Evolutionary conservation across 2,329 filamentous ascomycete genomes (phyloP).

Genomic region (Amylocarpus encephaloides): DNA sequence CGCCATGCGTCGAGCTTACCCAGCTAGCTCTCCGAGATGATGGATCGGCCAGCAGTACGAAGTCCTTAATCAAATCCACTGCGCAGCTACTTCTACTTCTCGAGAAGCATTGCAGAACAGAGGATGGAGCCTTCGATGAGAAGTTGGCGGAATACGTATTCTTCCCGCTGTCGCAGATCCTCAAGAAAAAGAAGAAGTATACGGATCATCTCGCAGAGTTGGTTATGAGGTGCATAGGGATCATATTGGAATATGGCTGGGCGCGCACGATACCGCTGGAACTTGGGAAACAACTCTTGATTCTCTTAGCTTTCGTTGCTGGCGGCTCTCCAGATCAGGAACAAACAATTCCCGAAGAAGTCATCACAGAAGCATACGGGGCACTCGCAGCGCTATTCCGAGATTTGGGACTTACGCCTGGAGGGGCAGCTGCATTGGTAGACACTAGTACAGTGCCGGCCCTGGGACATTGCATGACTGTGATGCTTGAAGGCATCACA

Average conservation of each 20-base stretch:
- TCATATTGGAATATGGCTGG: slow-evolving; percentile 77
- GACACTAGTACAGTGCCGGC: slow-evolving; percentile 62
- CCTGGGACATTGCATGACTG: slow-evolving; percentile 74
- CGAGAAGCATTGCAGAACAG: slow-evolving; percentile 34
- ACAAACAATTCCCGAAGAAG: slow-evolving; percentile 60
- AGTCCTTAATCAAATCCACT: slow-evolving; percentile 41
- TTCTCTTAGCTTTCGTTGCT: slow-evolving; percentile 75
- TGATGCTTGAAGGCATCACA: slow-evolving; percentile 68
- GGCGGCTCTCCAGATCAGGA: slow-evolving; percentile 61
- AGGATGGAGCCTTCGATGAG: slow-evolving; percentile 57
- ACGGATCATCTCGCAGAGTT: slow-evolving; percentile 69
- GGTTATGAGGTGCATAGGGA: slow-evolving; percentile 65
- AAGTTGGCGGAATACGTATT: slow-evolving; percentile 92
- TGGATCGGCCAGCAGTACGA: slow-evolving; percentile 37
- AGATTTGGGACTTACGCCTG: slow-evolving; percentile 46
- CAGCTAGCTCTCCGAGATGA: slow-evolving; percentile 46
- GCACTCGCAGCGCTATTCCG: slow-evolving; percentile 62
- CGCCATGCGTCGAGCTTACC: slow-evolving; percentile 54
- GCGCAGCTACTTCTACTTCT: slow-evolving; percentile 43
- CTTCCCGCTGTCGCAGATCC: slow-evolving; percentile 83
- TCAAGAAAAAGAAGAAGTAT: slow-evolving; percentile 67
- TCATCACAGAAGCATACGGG: slow-evolving; percentile 62
- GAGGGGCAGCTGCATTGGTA: slow-evolving; percentile 44
- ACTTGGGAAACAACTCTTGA: slow-evolving; percentile 76
- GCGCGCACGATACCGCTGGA: slow-evolving; percentile 61